Evolutionary conservation across 768 basidiomycete genomes (phyloP).

Genomic region (Exsudoporus frostii): DNA sequence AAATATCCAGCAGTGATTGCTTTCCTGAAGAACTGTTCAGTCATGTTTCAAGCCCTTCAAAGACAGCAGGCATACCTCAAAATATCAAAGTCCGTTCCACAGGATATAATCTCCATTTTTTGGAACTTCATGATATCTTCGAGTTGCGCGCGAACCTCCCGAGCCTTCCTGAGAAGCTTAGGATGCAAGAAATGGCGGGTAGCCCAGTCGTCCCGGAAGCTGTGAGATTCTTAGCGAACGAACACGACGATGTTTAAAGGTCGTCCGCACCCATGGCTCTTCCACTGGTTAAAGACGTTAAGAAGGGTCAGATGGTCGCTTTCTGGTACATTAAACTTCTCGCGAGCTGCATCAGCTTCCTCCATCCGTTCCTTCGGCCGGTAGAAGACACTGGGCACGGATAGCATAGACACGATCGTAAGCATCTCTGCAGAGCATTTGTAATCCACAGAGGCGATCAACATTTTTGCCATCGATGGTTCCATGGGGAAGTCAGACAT

Average conservation of each 20-base stretch:
- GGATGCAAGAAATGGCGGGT: slow-evolving; percentile 96
- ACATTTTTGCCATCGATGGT: slow-evolving; percentile 98
- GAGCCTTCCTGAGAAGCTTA: slow-evolving; percentile 88
- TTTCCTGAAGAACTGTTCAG: slow-evolving; percentile 53
- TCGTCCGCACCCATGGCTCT: slow-evolving; percentile 76
- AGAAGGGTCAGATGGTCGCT: slow-evolving; percentile 94
- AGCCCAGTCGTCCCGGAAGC: slow-evolving; percentile 92
- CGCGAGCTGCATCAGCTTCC: slow-evolving; percentile 94
- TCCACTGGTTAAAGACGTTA: slow-evolving; percentile 99
- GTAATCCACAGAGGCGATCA: slow-evolving; percentile 87
- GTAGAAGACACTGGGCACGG: slow-evolving; percentile 97
- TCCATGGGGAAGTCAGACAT: slow-evolving; percentile 99
- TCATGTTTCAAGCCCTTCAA: not conserved
- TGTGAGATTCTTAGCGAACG: slow-evolving; percentile 29
- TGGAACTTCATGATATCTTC: slow-evolving; percentile 99
- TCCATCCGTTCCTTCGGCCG: slow-evolving; percentile 96
- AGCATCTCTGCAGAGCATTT: slow-evolving; percentile 94
- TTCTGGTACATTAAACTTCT: slow-evolving; percentile 98
- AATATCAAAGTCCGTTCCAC: slow-evolving; percentile 93
- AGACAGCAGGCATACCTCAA: slow-evolving; percentile 49
- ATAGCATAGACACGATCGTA: slow-evolving; percentile 98
- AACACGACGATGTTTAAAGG: not conserved
- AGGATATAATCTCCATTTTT: slow-evolving; percentile 90
- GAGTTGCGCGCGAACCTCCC: slow-evolving; percentile 92
- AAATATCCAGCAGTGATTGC: slow-evolving; percentile 98